Evolutionary conservation across 2,329 filamentous ascomycete species (phyloP).

Genomic region (Sporothrix globosa): DNA sequence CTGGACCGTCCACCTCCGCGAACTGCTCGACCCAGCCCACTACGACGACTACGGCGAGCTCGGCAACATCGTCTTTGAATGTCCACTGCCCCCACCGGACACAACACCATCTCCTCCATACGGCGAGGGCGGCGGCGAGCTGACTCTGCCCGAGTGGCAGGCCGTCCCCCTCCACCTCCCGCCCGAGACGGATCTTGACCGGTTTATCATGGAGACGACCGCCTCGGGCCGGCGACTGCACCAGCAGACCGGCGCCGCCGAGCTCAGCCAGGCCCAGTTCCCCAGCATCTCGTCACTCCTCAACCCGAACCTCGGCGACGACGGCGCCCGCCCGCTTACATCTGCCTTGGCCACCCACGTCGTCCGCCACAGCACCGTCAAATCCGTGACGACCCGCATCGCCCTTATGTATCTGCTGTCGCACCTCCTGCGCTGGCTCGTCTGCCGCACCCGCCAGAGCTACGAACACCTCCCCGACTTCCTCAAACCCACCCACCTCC

Average conservation of each 20-base stretch:
- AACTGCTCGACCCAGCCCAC: slow-evolving; percentile 25
- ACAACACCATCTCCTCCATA: neutral
- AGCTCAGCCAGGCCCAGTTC: slow-evolving; percentile 34
- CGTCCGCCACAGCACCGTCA: slow-evolving; percentile 21
- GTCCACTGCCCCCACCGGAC: slow-evolving; percentile 15
- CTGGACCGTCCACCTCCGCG: slow-evolving; percentile 26
- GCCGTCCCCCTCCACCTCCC: slow-evolving; percentile 27
- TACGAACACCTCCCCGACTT: slow-evolving; percentile 39
- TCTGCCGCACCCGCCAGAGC: slow-evolving; percentile 37
- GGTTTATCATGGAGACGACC: slow-evolving; percentile 25
- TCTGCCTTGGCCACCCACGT: slow-evolving; percentile 27
- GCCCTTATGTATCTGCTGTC: slow-evolving; percentile 36
- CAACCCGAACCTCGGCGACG: slow-evolving; percentile 33
- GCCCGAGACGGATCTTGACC: slow-evolving; percentile 26
- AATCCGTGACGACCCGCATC: slow-evolving; percentile 35
- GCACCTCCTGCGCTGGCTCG: slow-evolving; percentile 35
- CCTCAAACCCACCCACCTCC: slow-evolving; percentile 38
- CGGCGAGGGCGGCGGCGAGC: neutral
- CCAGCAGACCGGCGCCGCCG: slow-evolving; percentile 18
- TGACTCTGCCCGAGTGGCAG: slow-evolving; percentile 20
- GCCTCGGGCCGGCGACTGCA: slow-evolving; percentile 23
- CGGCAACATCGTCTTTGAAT: slow-evolving; percentile 25
- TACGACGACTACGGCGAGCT: slow-evolving; percentile 30
- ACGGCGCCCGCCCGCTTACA: slow-evolving; percentile 27
- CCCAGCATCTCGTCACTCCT: slow-evolving; percentile 39